Conservation (phyloP, 2,329 filamentous ascomycete species). For the Sporothrix phasma region DNA sequence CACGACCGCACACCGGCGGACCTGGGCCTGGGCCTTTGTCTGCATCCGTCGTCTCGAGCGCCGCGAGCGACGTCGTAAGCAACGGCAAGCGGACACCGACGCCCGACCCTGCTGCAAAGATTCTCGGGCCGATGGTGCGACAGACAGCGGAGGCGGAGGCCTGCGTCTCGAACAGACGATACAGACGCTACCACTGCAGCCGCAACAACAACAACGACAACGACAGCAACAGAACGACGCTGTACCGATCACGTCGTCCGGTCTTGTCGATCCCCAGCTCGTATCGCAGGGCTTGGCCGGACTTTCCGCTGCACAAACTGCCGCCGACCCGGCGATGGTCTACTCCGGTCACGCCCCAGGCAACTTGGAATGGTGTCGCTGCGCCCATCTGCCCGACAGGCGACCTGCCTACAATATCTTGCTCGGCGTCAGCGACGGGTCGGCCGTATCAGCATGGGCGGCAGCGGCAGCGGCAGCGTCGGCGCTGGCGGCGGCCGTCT, state of each 20-base stretch:
- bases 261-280: conserved; percentile 6
- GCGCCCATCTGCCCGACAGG: conserved; percentile 46
- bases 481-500: background rate
- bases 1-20: conserved; percentile 12
- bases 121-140: background rate
- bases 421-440: conserved; percentile 28
- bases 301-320: background rate
- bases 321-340: background rate
- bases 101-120: background rate
- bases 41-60: conserved; percentile 3
- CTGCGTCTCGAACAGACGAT: background rate
- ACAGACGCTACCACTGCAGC: background rate
- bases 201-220: background rate
- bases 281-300: background rate
- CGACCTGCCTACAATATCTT: conserved; percentile 49
- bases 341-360: conserved; percentile 34
- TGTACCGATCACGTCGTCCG: background rate
- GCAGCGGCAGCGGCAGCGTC: conserved; percentile 11
- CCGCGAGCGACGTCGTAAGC: conserved; percentile 13
- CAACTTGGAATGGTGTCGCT: conserved; percentile 40
- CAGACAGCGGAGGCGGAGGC: background rate
- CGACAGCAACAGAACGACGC: background rate
- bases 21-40: too few relatives aligned
- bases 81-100: background rate
- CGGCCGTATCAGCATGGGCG: conserved; percentile 18